Percentiles rank a stretch among this genome's conserved stretches.
phyloP scores from a whole-genome alignment of 768 basidiomycete species.

The Pulveroboletus sp. region DNA sequence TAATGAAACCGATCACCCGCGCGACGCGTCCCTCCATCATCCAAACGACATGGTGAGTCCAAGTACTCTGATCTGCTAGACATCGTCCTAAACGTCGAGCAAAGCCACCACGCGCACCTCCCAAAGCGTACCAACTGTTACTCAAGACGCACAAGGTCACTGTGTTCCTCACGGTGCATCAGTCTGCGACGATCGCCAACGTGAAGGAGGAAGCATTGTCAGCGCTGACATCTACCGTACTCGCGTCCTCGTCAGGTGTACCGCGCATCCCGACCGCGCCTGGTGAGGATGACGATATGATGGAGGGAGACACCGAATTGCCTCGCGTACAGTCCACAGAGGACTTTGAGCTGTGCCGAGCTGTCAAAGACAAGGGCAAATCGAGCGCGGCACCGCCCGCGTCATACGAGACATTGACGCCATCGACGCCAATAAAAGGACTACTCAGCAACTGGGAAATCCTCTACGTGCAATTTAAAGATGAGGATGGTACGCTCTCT shows the following conservation, averaged over 20 bases:
- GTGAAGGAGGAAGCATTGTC: constrained; percentile 63
- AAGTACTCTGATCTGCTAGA: background rate
- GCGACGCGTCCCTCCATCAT: background rate
- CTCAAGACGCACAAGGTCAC: constrained; percentile 74
- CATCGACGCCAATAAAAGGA: constrained; percentile 44
- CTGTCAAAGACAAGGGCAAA: constrained; percentile 49
- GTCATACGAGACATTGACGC: constrained; percentile 49
- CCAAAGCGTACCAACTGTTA: constrained; percentile 66
- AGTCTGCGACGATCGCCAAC: constrained; percentile 51
- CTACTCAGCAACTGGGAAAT: constrained; percentile 63
- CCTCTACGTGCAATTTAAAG: constrained; percentile 66
- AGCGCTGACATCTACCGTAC: constrained; percentile 53
- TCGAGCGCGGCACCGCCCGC: constrained; percentile 33
- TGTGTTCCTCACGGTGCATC: constrained; percentile 55
- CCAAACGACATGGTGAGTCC: constrained; percentile 19
- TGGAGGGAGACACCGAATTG: constrained; percentile 19
- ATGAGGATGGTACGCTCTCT: constrained; percentile 47
- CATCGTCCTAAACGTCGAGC: background rate
- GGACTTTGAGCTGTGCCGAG: constrained; percentile 67
- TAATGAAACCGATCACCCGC: background rate
- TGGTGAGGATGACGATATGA: constrained; percentile 26
- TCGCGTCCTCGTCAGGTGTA: constrained; percentile 22
- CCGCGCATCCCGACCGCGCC: constrained; percentile 31
- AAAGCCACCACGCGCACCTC: constrained; percentile 53
- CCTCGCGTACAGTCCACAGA: constrained; percentile 35